Base-by-base conservation (phyloP, 768 basidiomycete species). In the Russula brevipes region DNA sequence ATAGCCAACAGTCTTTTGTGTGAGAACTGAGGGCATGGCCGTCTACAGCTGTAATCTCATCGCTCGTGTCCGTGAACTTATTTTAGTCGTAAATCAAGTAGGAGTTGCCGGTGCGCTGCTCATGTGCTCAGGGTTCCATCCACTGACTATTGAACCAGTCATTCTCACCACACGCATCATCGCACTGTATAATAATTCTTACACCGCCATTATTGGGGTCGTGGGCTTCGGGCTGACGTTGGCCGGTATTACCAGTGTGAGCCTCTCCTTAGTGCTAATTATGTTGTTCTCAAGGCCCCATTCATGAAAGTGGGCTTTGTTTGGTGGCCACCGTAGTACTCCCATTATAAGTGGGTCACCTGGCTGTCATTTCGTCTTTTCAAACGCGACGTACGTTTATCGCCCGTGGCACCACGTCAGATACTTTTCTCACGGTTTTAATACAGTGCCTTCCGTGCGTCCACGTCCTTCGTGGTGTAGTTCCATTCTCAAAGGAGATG, bases 81-180 rank as follows among this genome's bases (percentile, higher is more conserved):
- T 80, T 9, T 64, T 83, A 8, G 68, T 82, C 33, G 63, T 76
- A 4, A 79, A 76, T 50, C 81, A 83, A 68, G 73, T 81, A 8
- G 65, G 80, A 1, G 77, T 84, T 14, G 75, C 77, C 66, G 58
- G 83, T 83, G 61, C 60, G 82, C 71, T 24, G 24, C 17, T 16
- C 5, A 52, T 57, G 41, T 30, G 7, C 8, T 33, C 10, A 14
- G 31, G 30, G 39, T 35, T 9, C 7, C 19, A 3, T 35, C 12
- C 36, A 36, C 56, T 50, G 5, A 54, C 39, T 47, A 30, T 16
- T 57, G 45, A 39, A 54, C 16, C 39, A 82, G 80, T 75, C 61
- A 75, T 79, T 36, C 73, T 83, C 35, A 76, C 76, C 12, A 69
- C 81, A 46, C 79, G 83, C 45, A 79, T 79, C 55, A 80, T 78